Conservation (phyloP, 768 basidiomycete species). For the Steccherinum ochraceum region DNA sequence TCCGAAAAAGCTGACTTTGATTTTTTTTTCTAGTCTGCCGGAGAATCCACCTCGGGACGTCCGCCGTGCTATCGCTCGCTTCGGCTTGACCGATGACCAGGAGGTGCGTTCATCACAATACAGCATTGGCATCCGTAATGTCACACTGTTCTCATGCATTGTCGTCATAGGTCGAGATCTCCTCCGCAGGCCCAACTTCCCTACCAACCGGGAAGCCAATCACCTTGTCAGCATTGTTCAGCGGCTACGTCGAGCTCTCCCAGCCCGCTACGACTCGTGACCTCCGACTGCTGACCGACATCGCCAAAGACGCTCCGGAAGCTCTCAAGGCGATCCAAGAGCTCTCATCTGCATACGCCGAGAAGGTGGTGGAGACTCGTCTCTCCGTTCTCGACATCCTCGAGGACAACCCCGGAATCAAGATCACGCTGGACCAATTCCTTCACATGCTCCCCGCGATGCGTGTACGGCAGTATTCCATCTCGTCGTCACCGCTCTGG, state of each 20-base stretch:
- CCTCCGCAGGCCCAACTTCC: constrained; percentile 30
- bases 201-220: constrained; percentile 34
- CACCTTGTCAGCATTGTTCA: constrained; percentile 29
- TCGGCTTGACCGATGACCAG: constrained; percentile 31
- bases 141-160: background rate
- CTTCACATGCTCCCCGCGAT: constrained; percentile 39
- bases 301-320: constrained; percentile 17
- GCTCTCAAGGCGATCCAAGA: constrained; percentile 22
- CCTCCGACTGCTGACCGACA: constrained; percentile 26
- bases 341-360: constrained; percentile 24
- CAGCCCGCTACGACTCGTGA: constrained; percentile 40
- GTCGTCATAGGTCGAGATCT: constrained; percentile 26
- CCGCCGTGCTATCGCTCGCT: constrained; percentile 30
- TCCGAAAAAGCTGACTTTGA: too few species aligned
- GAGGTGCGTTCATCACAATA: constrained; percentile 30
- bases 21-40: constrained; percentile 29
- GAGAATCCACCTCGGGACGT: constrained; percentile 34
- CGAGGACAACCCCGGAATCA: constrained; percentile 29
- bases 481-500: constrained; percentile 43
- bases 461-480: constrained; percentile 47
- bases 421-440: constrained; percentile 33
- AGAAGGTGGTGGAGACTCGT: constrained; percentile 28
- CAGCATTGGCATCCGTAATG: background rate
- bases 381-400: constrained; percentile 38
- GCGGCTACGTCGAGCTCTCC: constrained; percentile 41